Conservation (phyloP, 2,329 filamentous ascomycete genomes). For the Ophiostoma sp. region DNA sequence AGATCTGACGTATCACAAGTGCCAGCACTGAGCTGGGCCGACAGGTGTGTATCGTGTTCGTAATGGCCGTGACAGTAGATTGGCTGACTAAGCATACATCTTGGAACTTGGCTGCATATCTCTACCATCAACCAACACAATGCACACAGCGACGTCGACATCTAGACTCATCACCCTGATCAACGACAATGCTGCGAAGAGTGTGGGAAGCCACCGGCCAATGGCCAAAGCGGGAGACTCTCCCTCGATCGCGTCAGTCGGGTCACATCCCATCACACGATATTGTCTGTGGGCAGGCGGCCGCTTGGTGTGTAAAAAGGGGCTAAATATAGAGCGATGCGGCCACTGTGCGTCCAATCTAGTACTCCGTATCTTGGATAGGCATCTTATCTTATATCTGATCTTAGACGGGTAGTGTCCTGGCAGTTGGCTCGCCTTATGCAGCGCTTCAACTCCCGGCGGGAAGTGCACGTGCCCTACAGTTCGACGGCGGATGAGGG, state of each 20-base stretch:
- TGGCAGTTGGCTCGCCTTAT: background rate
- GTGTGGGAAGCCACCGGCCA: background rate
- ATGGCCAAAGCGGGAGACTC: background rate
- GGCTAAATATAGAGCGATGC: conserved; percentile 4
- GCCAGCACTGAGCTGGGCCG: no score
- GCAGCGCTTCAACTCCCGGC: conserved; percentile 5
- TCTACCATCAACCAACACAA: background rate
- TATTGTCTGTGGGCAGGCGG: conserved; percentile 7
- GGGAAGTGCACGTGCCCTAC: conserved; percentile 8
- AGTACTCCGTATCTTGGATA: background rate
- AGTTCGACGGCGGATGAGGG: background rate
- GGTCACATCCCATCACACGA: background rate
- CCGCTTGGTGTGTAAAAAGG: background rate
- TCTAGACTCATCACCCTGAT: background rate
- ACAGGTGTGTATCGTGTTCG: background rate
- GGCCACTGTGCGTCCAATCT: background rate
- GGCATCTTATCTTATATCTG: background rate
- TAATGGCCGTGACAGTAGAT: background rate
- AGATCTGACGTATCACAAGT: conserved; percentile 7
- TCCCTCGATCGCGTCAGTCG: conserved; percentile 4
- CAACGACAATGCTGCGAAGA: background rate
- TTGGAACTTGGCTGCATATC: background rate
- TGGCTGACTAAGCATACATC: background rate
- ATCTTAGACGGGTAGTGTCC: background rate
- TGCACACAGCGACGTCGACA: background rate